Evolutionary conservation across 768 basidiomycete genomes (phyloP).

Genomic region (Boletus huronensis): DNA sequence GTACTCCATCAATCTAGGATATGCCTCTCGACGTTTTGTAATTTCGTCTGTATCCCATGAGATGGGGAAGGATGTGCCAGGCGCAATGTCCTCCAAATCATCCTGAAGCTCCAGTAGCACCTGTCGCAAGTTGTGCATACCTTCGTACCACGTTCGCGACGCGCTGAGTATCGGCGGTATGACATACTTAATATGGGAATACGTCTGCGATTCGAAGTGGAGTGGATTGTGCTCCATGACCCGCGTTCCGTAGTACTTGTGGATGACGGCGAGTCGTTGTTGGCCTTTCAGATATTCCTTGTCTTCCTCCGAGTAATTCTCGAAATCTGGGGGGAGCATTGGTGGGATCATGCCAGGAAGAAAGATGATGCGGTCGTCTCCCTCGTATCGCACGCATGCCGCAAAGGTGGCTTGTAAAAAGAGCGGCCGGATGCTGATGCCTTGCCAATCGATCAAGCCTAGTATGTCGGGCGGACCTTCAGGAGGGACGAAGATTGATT

Average conservation of each 20-base stretch:
- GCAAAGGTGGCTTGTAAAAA: constrained; percentile 12
- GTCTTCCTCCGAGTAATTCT: not conserved
- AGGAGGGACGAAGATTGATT: constrained; percentile 8
- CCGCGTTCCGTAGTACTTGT: constrained; percentile 4
- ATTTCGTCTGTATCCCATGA: not conserved
- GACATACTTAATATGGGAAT: not conserved
- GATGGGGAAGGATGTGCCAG: not conserved
- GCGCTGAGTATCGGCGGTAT: not conserved
- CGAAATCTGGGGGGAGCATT: not conserved
- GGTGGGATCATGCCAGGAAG: not conserved
- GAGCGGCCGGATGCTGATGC: constrained; percentile 12
- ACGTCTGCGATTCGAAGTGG: not conserved
- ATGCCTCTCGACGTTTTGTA: not conserved
- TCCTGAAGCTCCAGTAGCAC: not conserved
- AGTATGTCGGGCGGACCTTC: constrained; percentile 7
- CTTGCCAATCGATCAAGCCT: constrained; percentile 16
- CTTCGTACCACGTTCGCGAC: constrained; percentile 7
- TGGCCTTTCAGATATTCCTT: not conserved
- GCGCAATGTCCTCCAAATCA: not conserved
- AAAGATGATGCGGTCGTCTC: constrained; percentile 3
- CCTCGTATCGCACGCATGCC: constrained; percentile 2
- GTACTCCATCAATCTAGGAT: not conserved
- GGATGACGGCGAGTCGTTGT: constrained; percentile 1
- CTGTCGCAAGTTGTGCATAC: constrained; percentile 1
- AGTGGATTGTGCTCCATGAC: not conserved